A percentile compares a stretch with the other conserved stretches of the same genome.
Evolutionary conservation across 73 alveolate genomes (phyloP).

Genomic region (Breviolum minutum): DNA sequence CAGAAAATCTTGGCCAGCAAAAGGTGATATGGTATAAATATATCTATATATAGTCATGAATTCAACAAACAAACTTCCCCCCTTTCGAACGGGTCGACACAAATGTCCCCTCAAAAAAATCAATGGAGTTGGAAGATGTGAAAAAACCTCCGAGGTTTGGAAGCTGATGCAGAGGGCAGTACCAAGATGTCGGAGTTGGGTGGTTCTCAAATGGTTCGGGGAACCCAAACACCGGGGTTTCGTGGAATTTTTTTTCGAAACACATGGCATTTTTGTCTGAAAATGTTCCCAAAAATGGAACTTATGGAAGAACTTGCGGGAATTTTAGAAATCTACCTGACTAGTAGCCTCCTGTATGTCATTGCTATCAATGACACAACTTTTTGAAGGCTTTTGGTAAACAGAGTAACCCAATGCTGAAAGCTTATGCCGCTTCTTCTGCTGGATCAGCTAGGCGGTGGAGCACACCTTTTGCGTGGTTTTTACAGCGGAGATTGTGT

Average conservation of each 20-base stretch:
- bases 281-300: neutral
- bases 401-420: neutral
- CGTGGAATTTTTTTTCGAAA: neutral
- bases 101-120: no score
- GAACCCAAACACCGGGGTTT: neutral
- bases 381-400: no score
- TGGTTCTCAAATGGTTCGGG: constrained; percentile 51
- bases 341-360: no score
- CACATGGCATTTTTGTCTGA: neutral
- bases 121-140: no score
- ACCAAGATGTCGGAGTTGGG: constrained; percentile 36
- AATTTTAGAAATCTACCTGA: neutral
- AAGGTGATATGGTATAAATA: no score
- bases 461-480: constrained; percentile 70
- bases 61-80: no score
- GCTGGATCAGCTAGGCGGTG: constrained; percentile 15
- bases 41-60: no score
- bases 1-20: no score
- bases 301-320: neutral
- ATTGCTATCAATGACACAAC: no score
- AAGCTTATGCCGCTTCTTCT: neutral
- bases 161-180: constrained; percentile 50
- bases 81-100: no score
- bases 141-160: no score
- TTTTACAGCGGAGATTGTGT: constrained; percentile 42